Evolutionary conservation across 768 basidiomycete genomes (phyloP).

Genomic region (Naganishia kalamii): DNA sequence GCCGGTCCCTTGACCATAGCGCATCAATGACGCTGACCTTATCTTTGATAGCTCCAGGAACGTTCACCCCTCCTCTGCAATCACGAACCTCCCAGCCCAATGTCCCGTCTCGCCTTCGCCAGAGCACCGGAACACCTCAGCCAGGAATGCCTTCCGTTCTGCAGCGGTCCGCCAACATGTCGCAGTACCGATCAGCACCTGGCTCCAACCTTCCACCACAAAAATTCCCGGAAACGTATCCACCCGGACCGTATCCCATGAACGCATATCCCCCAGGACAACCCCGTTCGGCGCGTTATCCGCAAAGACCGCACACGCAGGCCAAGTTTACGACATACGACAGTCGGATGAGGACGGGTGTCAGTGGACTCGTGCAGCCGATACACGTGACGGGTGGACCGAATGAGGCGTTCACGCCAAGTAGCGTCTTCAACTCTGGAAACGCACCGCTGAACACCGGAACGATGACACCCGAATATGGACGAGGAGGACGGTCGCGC

Average conservation of each 20-base stretch:
- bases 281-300: slow-evolving; percentile 31
- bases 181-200: background rate
- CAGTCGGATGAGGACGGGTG: slow-evolving; percentile 82
- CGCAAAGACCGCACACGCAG: slow-evolving; percentile 50
- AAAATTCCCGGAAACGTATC: slow-evolving; percentile 15
- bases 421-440: background rate
- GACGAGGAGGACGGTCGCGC: slow-evolving; percentile 14
- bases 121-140: background rate
- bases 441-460: background rate
- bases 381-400: slow-evolving; percentile 52
- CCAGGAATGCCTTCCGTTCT: background rate
- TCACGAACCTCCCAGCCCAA: slow-evolving; percentile 7
- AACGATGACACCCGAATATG: slow-evolving; percentile 4
- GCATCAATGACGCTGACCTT: background rate
- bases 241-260: background rate
- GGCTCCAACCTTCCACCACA: slow-evolving; percentile 1
- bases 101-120: slow-evolving; percentile 21
- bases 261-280: slow-evolving; percentile 28
- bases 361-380: slow-evolving; percentile 85
- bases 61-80: slow-evolving; percentile 10
- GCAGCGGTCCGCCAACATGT: background rate
- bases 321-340: slow-evolving; percentile 76
- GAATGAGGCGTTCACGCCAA: slow-evolving; percentile 27
- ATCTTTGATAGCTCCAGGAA: background rate
- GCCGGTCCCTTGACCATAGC: background rate